Evolutionary conservation across 208 protist genomes (phyloP).

Genomic region (Plasmodiophora brassicae): DNA sequence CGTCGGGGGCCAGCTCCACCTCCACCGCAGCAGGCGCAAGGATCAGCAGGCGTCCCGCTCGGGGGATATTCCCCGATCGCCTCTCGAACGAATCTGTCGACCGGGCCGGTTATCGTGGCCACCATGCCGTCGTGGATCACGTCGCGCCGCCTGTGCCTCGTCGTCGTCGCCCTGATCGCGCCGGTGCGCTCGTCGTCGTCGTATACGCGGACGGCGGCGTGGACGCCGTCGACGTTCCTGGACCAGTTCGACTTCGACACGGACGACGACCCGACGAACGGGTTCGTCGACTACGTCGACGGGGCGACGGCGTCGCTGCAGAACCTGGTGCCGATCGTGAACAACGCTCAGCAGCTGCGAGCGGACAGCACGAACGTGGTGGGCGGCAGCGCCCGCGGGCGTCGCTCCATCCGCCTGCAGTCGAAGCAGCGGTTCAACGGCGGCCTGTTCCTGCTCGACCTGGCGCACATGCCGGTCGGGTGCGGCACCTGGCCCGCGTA

Average conservation of each 20-base stretch:
- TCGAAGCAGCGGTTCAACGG: neutral
- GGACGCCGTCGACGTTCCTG: too few relatives aligned
- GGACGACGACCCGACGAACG: neutral
- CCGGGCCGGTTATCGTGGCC: too few relatives aligned
- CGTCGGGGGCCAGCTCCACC: too few relatives aligned
- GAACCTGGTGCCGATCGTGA: neutral
- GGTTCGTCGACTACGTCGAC: neutral
- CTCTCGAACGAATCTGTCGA: too few relatives aligned
- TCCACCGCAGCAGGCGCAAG: too few relatives aligned
- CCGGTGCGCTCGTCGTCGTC: too few relatives aligned
- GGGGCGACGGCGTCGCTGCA: neutral
- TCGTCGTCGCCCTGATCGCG: too few relatives aligned
- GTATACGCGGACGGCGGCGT: too few relatives aligned
- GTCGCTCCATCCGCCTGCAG: neutral
- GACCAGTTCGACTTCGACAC: neutral
- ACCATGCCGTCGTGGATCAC: too few relatives aligned
- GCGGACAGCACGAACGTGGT: neutral
- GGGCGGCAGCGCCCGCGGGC: neutral
- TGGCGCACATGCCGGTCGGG: neutral
- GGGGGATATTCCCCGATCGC: too few relatives aligned
- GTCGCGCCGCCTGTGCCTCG: too few relatives aligned
- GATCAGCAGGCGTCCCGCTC: too few relatives aligned
- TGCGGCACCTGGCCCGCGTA: neutral
- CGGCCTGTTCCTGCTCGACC: neutral
- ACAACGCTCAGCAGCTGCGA: neutral